Evolutionary conservation across 805 yeast species (phyloP), one percentile per base, ranked within the genome.

Genomic region (Wickerhamiella nectarea): DNA sequence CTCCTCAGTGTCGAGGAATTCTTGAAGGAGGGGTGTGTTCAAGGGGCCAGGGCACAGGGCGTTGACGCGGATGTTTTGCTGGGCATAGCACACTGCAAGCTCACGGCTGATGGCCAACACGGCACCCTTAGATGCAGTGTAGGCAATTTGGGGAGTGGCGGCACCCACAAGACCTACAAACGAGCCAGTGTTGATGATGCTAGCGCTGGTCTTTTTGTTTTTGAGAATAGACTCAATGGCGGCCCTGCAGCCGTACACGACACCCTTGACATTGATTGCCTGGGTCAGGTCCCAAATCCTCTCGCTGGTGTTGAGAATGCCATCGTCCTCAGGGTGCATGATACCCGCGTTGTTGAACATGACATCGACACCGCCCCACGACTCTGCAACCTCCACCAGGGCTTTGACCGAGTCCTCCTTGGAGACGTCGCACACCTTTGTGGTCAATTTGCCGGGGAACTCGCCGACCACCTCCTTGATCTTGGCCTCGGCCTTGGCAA

Each of bases 291-390:
- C 65, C 65, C 65, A 61, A 50, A 61, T 52, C 38, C 49, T 47
- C 41, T 61, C 64, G 17, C 47, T 51, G 25, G 65, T 61, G 47
- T 57, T 56, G 44, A 60, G 51, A 24, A 57, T 60, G 9, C 56
- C 58, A 46, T 55, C 58, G 41, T 56, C 57, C 44, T 54, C 43
- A 33, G 56, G 54, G 48, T 52, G 60, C 60, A 55, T 56, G 48
- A 84, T 79, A 48, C 95, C 95, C n/a, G 95, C 95, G 59, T 86
- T 86, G 65, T 86, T 86, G 51, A 86, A 72, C 58, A 86, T 69
- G 17, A 84, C 69, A 62, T 86, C 94, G 45, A 86, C 76, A 25
- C 79, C 74, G 33, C 94, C 94, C 68, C 75, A 84, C 37, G 69
- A 62, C 49, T 76, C 73, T 29, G 86, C 74, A 45, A 80, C 75